Base-by-base conservation (phyloP, 2,329 filamentous ascomycete species). In the Claviceps digitariae region DNA sequence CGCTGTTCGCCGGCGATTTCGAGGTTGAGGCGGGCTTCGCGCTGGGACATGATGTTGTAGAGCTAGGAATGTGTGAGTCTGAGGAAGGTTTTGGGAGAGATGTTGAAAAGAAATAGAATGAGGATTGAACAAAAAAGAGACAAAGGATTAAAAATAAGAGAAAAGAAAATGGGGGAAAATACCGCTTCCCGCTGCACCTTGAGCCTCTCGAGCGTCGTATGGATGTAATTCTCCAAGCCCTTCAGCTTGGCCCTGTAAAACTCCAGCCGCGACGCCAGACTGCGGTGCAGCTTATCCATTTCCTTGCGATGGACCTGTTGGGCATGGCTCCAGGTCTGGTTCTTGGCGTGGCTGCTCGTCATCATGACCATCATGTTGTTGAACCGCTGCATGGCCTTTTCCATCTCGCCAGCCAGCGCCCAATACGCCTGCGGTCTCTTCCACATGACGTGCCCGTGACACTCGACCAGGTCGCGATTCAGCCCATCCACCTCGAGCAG, bases 41-140 rank as follows among this genome's bases (percentile, higher is more conserved):
- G 78, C 66, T 83, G 80, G 4, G 79, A 78, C 62, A 83, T 82
- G 64, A 83, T 80, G 64, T 83, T 83, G 65, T 83, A 83, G 8
- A 84, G 68, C 79, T 82, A 29, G 20, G 15, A 12, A 34, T 34
- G 9, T 34, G 27, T 29, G 27, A 4, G 27, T 4, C 27, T 29
- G 27, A 29, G 27, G 27, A 29, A 29, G 27, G 8, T 29, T n/a
- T n/a, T n/a, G n/a, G n/a, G n/a, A 29, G 27, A 29, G 8, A 29
- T 5, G 8, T 4, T 29, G 27, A 29, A 29, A 29, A 2, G 2
- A 29, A 29, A 29, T 2, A 8, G 8, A 29, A 29, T 2, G 27
- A 29, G 8, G 27, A 29, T 4, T 20, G 41, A 12, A 7, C 2
- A 6, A 27, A 13, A 17, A 45, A 10, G 13, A n/a, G 2, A 17